Conservation (phyloP, 2,329 filamentous ascomycete species). For the Fusarium setosum region DNA sequence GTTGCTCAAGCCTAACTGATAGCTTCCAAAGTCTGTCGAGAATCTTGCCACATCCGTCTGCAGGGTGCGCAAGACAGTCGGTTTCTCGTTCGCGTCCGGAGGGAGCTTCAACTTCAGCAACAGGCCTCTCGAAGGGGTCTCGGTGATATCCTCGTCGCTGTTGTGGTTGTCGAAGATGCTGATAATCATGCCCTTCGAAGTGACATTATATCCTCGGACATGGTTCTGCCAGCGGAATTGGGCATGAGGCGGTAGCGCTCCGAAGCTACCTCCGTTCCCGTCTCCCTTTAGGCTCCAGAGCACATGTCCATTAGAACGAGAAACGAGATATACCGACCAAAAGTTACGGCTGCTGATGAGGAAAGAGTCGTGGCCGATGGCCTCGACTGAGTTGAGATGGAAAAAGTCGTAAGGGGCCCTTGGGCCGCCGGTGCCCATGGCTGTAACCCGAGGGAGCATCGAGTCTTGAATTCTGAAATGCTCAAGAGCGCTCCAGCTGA, state of each 20-base stretch:
- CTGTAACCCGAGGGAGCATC: conserved; percentile 13
- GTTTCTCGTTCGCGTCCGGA: conserved; percentile 12
- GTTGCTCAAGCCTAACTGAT: conserved; percentile 29
- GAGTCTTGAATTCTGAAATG: conserved; percentile 40
- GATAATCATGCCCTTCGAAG: conserved; percentile 35
- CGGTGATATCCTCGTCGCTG: conserved; percentile 16
- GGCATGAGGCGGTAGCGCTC: conserved; percentile 36
- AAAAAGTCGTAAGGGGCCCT: conserved; percentile 38
- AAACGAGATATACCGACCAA: conserved; percentile 38
- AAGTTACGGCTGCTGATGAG: conserved; percentile 39
- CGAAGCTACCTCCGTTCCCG: conserved; percentile 40
- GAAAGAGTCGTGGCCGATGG: conserved; percentile 30
- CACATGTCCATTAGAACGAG: conserved; percentile 29
- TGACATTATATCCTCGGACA: conserved; percentile 42
- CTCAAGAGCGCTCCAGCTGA: conserved; percentile 53
- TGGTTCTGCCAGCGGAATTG: conserved; percentile 52
- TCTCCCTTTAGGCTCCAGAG: conserved; percentile 41
- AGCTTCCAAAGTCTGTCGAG: conserved; percentile 31
- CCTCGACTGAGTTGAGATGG: conserved; percentile 41
- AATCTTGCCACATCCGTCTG: conserved; percentile 24
- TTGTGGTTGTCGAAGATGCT: conserved; percentile 52
- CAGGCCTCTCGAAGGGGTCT: conserved; percentile 19
- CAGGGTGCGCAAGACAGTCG: conserved; percentile 14
- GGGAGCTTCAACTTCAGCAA: conserved; percentile 29
- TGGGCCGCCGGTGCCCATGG: conserved; percentile 20